Base-by-base conservation (phyloP, 1,139 yeast species). In the Suhomyces atakaporum region DNA sequence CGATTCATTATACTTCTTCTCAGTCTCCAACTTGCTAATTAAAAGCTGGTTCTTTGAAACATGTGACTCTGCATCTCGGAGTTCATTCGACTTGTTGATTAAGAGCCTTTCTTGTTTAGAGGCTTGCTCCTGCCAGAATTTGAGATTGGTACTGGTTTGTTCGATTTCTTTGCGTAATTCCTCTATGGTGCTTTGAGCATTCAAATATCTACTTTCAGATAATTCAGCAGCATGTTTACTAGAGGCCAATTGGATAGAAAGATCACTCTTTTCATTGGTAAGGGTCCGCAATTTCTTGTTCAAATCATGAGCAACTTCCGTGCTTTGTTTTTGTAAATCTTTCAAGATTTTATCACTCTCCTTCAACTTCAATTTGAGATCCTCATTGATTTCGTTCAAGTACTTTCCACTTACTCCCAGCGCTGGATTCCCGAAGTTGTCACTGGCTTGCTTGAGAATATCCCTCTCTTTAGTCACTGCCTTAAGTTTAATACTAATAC, bases 391-490 rank as follows among this genome's bases (percentile, higher is more conserved):
- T 32, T 61, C 70, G 29, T 52, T 54, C 29, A 62, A 58, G 30
- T 57, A 59, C 18, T 55, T 58, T n/a, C 36, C 39, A 19, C 22
- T 28, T 8, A 15, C 12, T 11, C 16, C 10, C 8, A n/a, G 26
- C 3, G 26, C n/a, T 8, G 21, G 24, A 15, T 9, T n/a, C 4
- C 33, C 28, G 16, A 18, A 20, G 5, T n/a, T n/a, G n/a, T 29
- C 36, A 29, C 23, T 36, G 7, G 47, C 51, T 0, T 72, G 53
- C 56, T 82, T 66, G 56, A 84, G 70, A 62, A 79, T 75, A 50
- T 86, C 94, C 41, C 87, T 69, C 53, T 84, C 92, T 40, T 77
- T 73, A 3, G 71, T 62, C 5, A 76, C 72, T 1, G 86, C 75
- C 6, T 69, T 75, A 29, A 76, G 60, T 46, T 74, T 79, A 4